phyloP scores from a whole-genome alignment of 2,329 filamentous ascomycete species.

The Anthostomella pinea region DNA sequence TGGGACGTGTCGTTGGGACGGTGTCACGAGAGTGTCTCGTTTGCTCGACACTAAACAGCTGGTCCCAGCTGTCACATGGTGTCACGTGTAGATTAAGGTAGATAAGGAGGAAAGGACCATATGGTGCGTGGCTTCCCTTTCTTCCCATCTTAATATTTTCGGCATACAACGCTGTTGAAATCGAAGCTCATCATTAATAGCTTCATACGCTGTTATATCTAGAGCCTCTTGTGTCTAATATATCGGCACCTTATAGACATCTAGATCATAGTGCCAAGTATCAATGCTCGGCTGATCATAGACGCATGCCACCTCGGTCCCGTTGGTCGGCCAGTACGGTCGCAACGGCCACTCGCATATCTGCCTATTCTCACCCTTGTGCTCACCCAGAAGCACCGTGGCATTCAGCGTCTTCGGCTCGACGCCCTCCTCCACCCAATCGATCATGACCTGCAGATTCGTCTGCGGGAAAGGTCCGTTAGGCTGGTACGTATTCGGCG shows the following conservation, averaged over 20 bases:
- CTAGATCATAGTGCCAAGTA: slow-evolving; percentile 18
- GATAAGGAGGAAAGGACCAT: no score
- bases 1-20: no score
- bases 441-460: slow-evolving; percentile 45
- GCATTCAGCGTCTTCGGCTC: slow-evolving; percentile 43
- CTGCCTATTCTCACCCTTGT: slow-evolving; percentile 34
- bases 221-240: slow-evolving; percentile 11
- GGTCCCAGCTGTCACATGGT: no score
- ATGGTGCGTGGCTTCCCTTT: no score
- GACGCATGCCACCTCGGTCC: slow-evolving; percentile 20
- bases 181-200: no score
- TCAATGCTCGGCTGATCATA: slow-evolving; percentile 17
- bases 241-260: slow-evolving; percentile 16
- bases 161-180: no score
- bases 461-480: slow-evolving; percentile 40
- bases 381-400: no score
- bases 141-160: no score
- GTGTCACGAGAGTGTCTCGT: no score
- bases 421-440: slow-evolving; percentile 50
- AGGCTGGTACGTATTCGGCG: slow-evolving; percentile 38
- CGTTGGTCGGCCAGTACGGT: slow-evolving; percentile 38
- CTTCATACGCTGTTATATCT: background rate
- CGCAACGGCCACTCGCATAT: slow-evolving; percentile 43
- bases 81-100: no score
- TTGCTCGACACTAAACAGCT: no score